A percentile compares a stretch with the other conserved stretches of the same genome.
phyloP scores from a whole-genome alignment of 352 stramenopile genomes.

The Globisporangium megalacanthum region DNA sequence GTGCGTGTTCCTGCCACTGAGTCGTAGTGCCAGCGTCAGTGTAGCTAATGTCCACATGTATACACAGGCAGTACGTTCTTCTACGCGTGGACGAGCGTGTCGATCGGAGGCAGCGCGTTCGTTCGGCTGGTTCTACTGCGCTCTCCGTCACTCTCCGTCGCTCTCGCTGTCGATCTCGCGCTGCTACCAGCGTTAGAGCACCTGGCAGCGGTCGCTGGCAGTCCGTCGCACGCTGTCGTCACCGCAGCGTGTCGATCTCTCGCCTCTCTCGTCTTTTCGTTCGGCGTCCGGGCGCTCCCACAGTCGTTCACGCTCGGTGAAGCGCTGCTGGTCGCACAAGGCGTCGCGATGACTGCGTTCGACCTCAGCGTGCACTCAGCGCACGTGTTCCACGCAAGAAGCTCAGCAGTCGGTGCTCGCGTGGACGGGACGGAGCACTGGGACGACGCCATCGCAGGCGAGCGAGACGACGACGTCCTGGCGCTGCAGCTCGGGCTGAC shows the following conservation, averaged over 20 bases:
- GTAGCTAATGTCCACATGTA: neutral
- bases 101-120: constrained; percentile 37
- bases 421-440: constrained; percentile 15
- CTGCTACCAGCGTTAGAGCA: constrained; percentile 23
- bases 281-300: constrained; percentile 34
- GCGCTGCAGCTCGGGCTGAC: constrained; percentile 57
- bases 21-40: neutral
- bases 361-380: constrained; percentile 46
- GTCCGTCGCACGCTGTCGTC: constrained; percentile 21
- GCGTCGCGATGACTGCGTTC: constrained; percentile 38
- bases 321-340: constrained; percentile 57
- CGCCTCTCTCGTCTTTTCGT: constrained; percentile 30
- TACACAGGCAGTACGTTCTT: constrained; percentile 35
- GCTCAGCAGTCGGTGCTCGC: neutral
- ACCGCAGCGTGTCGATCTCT: constrained; percentile 25
- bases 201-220: constrained; percentile 16
- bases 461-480: constrained; percentile 38
- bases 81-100: constrained; percentile 50
- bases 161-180: constrained; percentile 32
- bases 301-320: constrained; percentile 76
- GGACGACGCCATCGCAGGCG: constrained; percentile 20
- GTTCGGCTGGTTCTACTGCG: constrained; percentile 37
- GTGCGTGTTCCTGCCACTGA: constrained; percentile 1
- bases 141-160: constrained; percentile 28
- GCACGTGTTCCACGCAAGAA: constrained; percentile 23